Evolutionary conservation across 208 protist genomes (phyloP).

Genomic region (Acanthamoeba royreba): DNA sequence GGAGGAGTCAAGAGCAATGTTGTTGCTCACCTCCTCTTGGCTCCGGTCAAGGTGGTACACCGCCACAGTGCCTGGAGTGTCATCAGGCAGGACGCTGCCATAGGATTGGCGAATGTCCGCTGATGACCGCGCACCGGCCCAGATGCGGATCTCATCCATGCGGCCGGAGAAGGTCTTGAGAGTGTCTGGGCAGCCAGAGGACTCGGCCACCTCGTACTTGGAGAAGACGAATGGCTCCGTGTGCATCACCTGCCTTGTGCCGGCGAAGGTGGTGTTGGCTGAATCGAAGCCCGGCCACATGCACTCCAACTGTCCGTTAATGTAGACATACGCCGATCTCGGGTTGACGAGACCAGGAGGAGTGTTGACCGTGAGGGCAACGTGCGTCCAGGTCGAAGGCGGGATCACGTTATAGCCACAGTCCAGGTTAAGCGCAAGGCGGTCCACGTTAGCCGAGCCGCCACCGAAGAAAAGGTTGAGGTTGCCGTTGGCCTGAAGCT

Average conservation of each 20-base stretch:
- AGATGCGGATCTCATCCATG: not conserved
- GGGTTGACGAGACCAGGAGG: not conserved
- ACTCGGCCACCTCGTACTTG: not conserved
- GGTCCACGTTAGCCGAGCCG: not conserved
- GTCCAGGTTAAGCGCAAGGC: not conserved
- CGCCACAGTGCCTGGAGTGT: not conserved
- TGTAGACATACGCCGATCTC: not conserved
- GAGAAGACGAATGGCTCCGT: not conserved
- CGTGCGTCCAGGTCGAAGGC: not conserved
- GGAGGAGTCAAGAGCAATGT: not conserved
- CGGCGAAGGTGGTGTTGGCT: not conserved
- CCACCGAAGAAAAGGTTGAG: conserved; percentile 1
- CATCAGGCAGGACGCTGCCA: not conserved
- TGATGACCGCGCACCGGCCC: not conserved
- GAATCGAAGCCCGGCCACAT: not conserved
- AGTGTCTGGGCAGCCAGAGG: not conserved
- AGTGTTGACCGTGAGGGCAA: not conserved
- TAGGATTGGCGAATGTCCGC: not conserved
- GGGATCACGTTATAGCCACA: not conserved
- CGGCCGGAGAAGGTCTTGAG: not conserved
- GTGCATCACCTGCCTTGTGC: not conserved
- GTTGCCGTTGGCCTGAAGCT: not conserved
- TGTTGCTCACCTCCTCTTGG: not conserved
- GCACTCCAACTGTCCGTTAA: not conserved
- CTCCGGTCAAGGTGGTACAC: not conserved